Evolutionary conservation across 805 yeast species (phyloP), one percentile per base, ranked within the genome.

Genomic region (Saccharomyces cerevisiae): DNA sequence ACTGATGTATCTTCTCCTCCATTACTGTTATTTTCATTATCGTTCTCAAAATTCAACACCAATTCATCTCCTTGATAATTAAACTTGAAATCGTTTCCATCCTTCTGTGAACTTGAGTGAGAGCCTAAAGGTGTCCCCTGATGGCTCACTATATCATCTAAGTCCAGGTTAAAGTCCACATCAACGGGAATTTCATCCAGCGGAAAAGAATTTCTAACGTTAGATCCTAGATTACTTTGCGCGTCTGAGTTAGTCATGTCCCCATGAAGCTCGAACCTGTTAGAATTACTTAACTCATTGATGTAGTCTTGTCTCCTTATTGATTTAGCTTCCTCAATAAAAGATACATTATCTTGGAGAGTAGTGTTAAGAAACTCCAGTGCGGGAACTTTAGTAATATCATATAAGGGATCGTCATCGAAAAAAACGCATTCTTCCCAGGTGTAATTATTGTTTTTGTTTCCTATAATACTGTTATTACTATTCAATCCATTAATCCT

Each of bases 141-240:
- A 28, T 60, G 68, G 49, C 66, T 63, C 27, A 62, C 53, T 21
- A 62, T 54, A 26, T 69, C 71, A 43, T 64, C 69, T 46, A 66
- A 55, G 27, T 64, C 68, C 17, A 68, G 52, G 51, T 66, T 57
- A 31, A 68, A 62, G 47, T 66, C 69, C 2, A 66, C 53, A 54
- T 68, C 71, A 11, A 67, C 54, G 5, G 63, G 61, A 8, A 60
- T 52, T 31, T 60, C 59, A 47, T 61, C 64, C 13, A 58, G 29
- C 10, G 59, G 54, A 29, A 55, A 27, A 24, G 56, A 46, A 36
- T 47, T 53, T 24, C 31, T 32, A 47, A 6, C 27, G 13, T 27
- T 27, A 48, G 17, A 8, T 5, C n/a, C 24, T 17, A 36, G 9
- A 11, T 36, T 36, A 17, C 31, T 49, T 3, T n/a, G 36, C 17